These are phyloP conservation scores for Metschnikowia kofuensis DNA, from an alignment of 805 yeast genomes.

Conservation along the genomic window DNA sequence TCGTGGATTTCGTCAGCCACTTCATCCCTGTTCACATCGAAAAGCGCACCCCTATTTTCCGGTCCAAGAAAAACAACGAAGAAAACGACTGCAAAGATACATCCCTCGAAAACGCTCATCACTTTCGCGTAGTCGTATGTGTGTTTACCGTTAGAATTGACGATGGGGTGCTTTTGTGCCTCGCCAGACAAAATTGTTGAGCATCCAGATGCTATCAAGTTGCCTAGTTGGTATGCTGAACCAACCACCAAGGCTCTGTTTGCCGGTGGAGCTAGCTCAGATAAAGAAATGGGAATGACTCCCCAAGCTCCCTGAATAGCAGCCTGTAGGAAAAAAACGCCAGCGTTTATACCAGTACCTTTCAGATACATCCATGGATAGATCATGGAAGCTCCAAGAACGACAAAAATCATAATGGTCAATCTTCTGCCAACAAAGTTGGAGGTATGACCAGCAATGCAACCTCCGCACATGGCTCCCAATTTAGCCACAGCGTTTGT, in stretches of 20 bases:
- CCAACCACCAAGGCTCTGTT: conserved; percentile 12
- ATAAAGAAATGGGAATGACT: conserved; percentile 60
- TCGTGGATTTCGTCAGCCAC: neutral
- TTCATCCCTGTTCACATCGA: conserved; percentile 11
- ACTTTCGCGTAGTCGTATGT: conserved; percentile 62
- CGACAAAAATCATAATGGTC: conserved; percentile 26
- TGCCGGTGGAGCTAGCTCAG: conserved; percentile 49
- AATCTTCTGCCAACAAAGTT: conserved; percentile 37
- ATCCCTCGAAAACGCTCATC: conserved; percentile 66
- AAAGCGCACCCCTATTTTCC: conserved; percentile 33
- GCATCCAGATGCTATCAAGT: conserved; percentile 66
- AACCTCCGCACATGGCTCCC: conserved; percentile 25
- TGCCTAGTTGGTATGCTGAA: conserved; percentile 66
- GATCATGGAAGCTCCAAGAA: conserved; percentile 37
- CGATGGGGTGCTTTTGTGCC: conserved; percentile 56
- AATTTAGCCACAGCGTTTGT: neutral
- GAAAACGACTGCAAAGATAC: conserved; percentile 54
- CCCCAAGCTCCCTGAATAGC: conserved; percentile 54
- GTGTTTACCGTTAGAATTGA: conserved; percentile 13
- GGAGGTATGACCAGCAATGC: conserved; percentile 42
- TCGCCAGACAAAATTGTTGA: conserved; percentile 64
- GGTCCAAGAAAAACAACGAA: conserved; percentile 54
- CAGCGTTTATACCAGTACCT: conserved; percentile 47
- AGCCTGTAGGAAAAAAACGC: conserved; percentile 52
- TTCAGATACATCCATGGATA: conserved; percentile 26